Conservation (phyloP, 2,329 filamentous ascomycete species). For the Xylaria sp. region DNA sequence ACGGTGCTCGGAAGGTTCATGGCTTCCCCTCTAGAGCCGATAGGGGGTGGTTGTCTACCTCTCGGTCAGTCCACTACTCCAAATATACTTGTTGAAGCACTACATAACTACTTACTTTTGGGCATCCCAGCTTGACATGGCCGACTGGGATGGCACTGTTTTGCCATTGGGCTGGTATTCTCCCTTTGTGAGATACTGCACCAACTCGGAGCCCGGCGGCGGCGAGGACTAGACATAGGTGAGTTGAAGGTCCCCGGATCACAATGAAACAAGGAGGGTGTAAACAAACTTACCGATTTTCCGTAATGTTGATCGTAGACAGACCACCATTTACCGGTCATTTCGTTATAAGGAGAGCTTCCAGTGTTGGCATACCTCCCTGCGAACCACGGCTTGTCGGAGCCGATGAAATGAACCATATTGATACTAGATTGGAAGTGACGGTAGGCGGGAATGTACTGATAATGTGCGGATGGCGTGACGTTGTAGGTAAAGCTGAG, state of each 20-base stretch:
- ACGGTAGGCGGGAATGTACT: slow-evolving; percentile 92
- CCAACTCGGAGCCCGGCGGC: slow-evolving; percentile 39
- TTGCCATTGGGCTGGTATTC: slow-evolving; percentile 49
- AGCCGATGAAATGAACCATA: slow-evolving; percentile 92
- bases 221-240: slow-evolving; percentile 25
- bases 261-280: slow-evolving; percentile 2
- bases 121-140: slow-evolving; percentile 53
- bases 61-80: slow-evolving; percentile 19
- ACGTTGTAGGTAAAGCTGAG: slow-evolving; percentile 97
- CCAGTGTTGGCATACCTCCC: slow-evolving; percentile 59
- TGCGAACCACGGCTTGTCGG: slow-evolving; percentile 84
- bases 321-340: slow-evolving; percentile 89
- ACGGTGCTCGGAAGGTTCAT: slow-evolving; percentile 76
- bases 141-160: slow-evolving; percentile 39
- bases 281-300: slow-evolving; percentile 46
- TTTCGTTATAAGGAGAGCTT: slow-evolving; percentile 74
- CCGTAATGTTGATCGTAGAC: slow-evolving; percentile 88
- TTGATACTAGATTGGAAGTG: slow-evolving; percentile 90
- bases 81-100: background rate
- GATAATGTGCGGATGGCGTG: slow-evolving; percentile 94
- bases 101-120: slow-evolving; percentile 47
- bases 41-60: slow-evolving; percentile 62
- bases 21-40: slow-evolving; percentile 79
- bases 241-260: slow-evolving; percentile 15
- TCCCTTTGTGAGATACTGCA: slow-evolving; percentile 58